Base-by-base conservation (phyloP, 2,329 filamentous ascomycete genomes). In the Fusarium devonianum region DNA sequence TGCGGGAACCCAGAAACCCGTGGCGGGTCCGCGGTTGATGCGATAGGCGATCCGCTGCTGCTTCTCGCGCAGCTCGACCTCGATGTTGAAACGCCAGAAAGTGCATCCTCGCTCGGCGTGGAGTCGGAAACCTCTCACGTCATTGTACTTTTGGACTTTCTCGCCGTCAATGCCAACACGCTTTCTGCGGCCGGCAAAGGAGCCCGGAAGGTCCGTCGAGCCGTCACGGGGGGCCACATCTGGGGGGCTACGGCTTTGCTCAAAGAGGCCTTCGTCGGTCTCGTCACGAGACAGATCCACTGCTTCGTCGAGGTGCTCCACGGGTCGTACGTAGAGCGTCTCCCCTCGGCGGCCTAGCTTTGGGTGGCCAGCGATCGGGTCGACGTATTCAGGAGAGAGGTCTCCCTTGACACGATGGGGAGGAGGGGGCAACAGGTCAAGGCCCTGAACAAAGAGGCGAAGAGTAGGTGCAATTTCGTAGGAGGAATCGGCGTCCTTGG, bases 71-170 rank as follows among this genome's bases (percentile, higher is more conserved):
- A 99, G 82, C 71, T 99, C 93, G 39, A 99, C 82, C 70, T 97
- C 93, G 37, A 99, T 81, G 67, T 92, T 96, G 79, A 97, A 99
- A 30, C 92, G 84, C 94, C 94, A 99, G 73, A 99, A 99, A 0
- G 94, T 99, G 53, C 88, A 86, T 30, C 93, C 93, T 50, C 88
- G 82, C 68, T 96, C 94, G 2, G 85, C 80, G 65, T 97, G 92
- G 10, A 99, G 80, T 16, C 91, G 85, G 63, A 90, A 85, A 1
- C 90, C 94, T 51, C 85, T 81, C 5, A 97, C 84, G 65, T 97
- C 92, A 65, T 88, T 90, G 69, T 89, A 92, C 69, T 90, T 89
- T 36, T 87, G 88, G 5, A 85, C 75, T 62, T 85, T 89, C 70
- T 97, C 93, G 12, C 93, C 92, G 63, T 96, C 92, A 28, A 83